A percentile compares a stretch with the other conserved stretches of the same genome.
phyloP scores from a whole-genome alignment of 345 rosid species.

The Odontarrhena argentea region DNA sequence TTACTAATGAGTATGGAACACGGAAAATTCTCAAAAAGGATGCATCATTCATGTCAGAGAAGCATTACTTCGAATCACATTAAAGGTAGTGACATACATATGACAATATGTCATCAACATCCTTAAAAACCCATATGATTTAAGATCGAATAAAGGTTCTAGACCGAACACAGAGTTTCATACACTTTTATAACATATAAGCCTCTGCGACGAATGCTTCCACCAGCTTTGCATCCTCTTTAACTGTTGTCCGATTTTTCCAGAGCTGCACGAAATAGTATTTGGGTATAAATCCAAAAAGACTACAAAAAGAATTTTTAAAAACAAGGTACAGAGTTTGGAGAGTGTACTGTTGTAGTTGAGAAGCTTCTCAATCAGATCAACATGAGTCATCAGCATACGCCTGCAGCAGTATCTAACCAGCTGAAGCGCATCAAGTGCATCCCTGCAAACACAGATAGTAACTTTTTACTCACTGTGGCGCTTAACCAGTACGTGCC shows the following conservation, averaged over 20 bases:
- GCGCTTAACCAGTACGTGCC: constrained; percentile 18
- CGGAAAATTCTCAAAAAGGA: not conserved
- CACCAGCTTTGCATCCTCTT: constrained; percentile 29
- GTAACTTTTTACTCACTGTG: not conserved
- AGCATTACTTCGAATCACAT: not conserved
- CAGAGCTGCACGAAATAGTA: constrained; percentile 56
- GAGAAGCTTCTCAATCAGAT: constrained; percentile 97
- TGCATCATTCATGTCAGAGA: constrained; percentile 2
- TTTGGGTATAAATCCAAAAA: not conserved
- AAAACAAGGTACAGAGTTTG: constrained; percentile 23
- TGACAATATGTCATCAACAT: not conserved
- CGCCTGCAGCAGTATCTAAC: constrained; percentile 95
- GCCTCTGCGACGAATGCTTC: constrained; percentile 15
- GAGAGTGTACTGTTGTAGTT: constrained; percentile 78
- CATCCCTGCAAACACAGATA: constrained; percentile 61
- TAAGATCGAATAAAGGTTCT: constrained; percentile 1
- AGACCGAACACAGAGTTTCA: constrained; percentile 18
- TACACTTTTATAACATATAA: not conserved
- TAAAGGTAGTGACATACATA: constrained; percentile 3
- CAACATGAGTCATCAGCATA: constrained; percentile 99
- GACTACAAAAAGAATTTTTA: not conserved
- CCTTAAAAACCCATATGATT: constrained; percentile 2
- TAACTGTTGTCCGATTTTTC: constrained; percentile 65
- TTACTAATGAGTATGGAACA: not conserved
- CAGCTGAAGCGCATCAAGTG: constrained; percentile 87